These are phyloP conservation scores for Linnemannia hyalina DNA, from an alignment of 192 early-diverging fungal species.

Conservation along the genomic window DNA sequence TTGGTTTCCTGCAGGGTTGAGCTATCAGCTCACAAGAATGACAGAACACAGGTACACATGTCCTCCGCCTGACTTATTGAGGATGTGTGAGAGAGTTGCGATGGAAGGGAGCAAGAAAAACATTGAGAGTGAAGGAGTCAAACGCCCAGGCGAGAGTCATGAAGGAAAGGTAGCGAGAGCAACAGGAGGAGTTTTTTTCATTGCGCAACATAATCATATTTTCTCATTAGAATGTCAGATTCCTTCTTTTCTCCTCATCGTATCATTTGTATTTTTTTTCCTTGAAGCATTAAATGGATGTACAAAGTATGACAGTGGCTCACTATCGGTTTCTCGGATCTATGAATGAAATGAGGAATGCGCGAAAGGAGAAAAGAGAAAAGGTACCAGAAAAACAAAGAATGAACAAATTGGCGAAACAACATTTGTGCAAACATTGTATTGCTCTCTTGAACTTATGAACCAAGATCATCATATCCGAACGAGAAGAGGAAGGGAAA, in stretches of 20 bases:
- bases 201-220: too few species aligned
- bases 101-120: not conserved
- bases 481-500: not conserved
- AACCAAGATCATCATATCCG: not conserved
- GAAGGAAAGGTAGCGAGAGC: too few species aligned
- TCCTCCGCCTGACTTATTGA: not conserved
- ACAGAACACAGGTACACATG: not conserved
- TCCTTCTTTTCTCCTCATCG: not conserved
- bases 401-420: not conserved
- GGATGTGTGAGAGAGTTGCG: not conserved
- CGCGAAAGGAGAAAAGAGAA: not conserved
- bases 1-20: constrained; percentile 5
- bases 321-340: not conserved
- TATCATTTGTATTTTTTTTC: not conserved
- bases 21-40: not conserved
- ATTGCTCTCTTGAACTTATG: not conserved
- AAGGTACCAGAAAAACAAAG: not conserved
- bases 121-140: not conserved
- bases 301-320: not conserved
- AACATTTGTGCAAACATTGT: not conserved
- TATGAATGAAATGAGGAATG: not conserved
- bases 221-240: not conserved
- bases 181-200: too few species aligned
- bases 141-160: not conserved
- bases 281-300: not conserved